Base-by-base conservation (phyloP, 106 monocot genomes). In the Posidonia australis region DNA sequence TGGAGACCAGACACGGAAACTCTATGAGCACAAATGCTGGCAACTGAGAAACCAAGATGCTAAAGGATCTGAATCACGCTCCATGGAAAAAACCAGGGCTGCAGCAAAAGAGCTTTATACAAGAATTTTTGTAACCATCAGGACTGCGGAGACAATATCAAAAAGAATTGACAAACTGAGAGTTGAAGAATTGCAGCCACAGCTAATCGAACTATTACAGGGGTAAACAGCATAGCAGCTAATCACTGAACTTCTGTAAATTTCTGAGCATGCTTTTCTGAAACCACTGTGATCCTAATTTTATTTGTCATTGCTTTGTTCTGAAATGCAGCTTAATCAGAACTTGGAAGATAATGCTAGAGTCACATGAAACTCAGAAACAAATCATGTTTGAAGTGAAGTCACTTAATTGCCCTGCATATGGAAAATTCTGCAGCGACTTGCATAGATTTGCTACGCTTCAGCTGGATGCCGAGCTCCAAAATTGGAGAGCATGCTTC, bases 121-220 rank as follows among this genome's bases (percentile, higher is more conserved):
- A 18, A 87, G 85, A 64, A 98, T 98, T 30, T 79, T 76, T 71
- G 91, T 98, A 5, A 67, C 83, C 9, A 65, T 98, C 51, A 76
- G 79, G 13, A 77, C 86, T 48, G 87, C 83, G 17, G 87, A 98
- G 69, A 85, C 87, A 14, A 88, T 98, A 53, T 87, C 98, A 3
- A 73, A 67, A 41, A 85, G 70, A 71, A 98, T 98, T 51, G 74
- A 91, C 51, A 88, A 91, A 51, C 64, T 98, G 26, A 78, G 75
- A 71, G 98, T 91, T 31, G 91, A 98, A 46, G 96, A 98, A 61
- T 64, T 98, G 72, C 84, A 88, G 12, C 98, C 98, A 1, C 98
- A 98, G 71, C 77, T 98, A 20, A 65, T 88, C n/a, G 98, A 98
- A 74, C 73, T 98, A 21, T 66, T 98, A 19, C 82, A 85, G 51